Conservation (phyloP, 2,329 filamentous ascomycete genomes). For the Epichloe elymi region DNA sequence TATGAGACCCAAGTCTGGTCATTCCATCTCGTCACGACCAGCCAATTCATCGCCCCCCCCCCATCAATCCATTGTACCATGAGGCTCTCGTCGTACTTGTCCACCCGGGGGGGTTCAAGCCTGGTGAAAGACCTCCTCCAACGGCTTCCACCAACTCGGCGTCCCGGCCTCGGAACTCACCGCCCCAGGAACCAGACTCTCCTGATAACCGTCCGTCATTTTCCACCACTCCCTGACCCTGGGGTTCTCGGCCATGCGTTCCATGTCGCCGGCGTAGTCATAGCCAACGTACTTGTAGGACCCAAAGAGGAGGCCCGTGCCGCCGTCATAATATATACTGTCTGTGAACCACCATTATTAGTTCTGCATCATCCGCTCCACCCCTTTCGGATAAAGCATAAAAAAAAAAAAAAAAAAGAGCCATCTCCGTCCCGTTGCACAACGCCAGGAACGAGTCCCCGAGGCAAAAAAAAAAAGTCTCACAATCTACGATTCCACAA, state of each 20-base stretch:
- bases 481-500: constrained; percentile 63
- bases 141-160: constrained; percentile 54
- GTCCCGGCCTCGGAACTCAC: constrained; percentile 44
- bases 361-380: background rate
- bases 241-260: constrained; percentile 57
- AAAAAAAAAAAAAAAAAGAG: background rate
- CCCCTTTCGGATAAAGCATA: background rate
- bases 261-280: constrained; percentile 63
- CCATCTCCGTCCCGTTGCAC: background rate
- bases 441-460: too few relatives aligned
- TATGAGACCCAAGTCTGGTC: too few relatives aligned
- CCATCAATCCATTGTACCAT: too few relatives aligned
- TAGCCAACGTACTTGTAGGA: constrained; percentile 68
- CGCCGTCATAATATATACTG: constrained; percentile 58
- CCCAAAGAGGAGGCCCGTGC: constrained; percentile 53
- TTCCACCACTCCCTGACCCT: constrained; percentile 69
- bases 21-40: background rate
- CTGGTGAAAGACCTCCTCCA: constrained; percentile 57
- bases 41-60: too few relatives aligned
- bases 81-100: background rate
- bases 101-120: constrained; percentile 21
- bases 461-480: constrained; percentile 10
- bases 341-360: constrained; percentile 29
- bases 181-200: constrained; percentile 46
- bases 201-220: constrained; percentile 68